Evolutionary conservation across 495 filamentous ascomycete species (phyloP).

Genomic region (Aspergillus baeticus): DNA sequence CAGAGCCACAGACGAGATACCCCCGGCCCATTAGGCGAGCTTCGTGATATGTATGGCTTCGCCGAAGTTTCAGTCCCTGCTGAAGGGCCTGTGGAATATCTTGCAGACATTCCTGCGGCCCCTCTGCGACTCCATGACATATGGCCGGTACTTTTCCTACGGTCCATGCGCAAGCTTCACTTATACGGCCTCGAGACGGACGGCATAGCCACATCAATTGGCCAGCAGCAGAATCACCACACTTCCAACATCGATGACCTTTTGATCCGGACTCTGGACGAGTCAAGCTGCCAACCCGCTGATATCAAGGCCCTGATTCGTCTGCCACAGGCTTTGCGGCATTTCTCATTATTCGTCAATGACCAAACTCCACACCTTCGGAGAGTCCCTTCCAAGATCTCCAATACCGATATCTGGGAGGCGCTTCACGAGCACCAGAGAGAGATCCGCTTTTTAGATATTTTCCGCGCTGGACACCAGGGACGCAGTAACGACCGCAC

Average conservation of each 20-base stretch:
- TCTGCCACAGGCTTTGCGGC: background rate
- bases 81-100: background rate
- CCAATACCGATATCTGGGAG: background rate
- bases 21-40: background rate
- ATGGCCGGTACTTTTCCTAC: background rate
- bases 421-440: background rate
- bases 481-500: background rate
- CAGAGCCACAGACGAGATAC: background rate
- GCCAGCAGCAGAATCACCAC: background rate
- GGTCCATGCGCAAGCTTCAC: background rate
- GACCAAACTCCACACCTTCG: background rate
- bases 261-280: background rate
- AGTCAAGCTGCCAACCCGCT: background rate
- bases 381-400: background rate
- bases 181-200: conserved; percentile 2
- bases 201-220: background rate
- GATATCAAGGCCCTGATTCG: conserved; percentile 2
- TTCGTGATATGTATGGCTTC: background rate
- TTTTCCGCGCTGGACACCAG: background rate
- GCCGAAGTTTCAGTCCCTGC: background rate
- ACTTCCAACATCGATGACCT: conserved; percentile 2
- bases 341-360: background rate
- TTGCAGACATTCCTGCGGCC: background rate
- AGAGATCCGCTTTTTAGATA: background rate
- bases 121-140: background rate